Evolutionary conservation across 331 rosid genomes (phyloP), one percentile per base, ranked within the genome.

Genomic region (Acacia pycnantha): DNA sequence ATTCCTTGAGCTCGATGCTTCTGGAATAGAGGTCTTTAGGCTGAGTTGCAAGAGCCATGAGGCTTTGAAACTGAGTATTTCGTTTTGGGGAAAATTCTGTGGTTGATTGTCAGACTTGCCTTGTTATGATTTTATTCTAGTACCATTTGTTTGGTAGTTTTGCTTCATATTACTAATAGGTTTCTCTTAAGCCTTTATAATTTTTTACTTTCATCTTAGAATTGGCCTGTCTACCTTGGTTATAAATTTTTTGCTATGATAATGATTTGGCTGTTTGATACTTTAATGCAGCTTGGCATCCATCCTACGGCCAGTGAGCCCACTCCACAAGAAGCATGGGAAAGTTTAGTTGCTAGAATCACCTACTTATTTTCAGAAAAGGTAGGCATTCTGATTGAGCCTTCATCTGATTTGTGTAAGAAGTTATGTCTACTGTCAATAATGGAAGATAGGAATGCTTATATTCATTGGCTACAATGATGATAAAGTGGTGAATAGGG

Each of bases 231-330:
- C 19, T 64, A 81, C 50, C 24, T 29, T 35, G 82, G 68, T 56
- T 70, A 51, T 26, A 64, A 2, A 18, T 44, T 75, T 89, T 76
- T 73, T 44, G 48, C 62, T 56, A 59, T 64, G 40, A 78, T 76
- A 44, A 53, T 83, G 8, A 40, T 79, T 68, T 26, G 44, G 53
- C 74, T 80, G 35, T 51, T 79, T 19, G 51, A 35, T 85, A 24
- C 80, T 84, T 73, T 85, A 47, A 73, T 75, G 89, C 98, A 93
- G 99, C 93, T 95, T 74, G 90, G 92, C 86, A 88, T 95, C 82
- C 58, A 47, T 81, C 66, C 80, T 69, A 79, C 65, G 70, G 73
- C 82, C 16, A 50, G 46, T 53, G 85, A 87, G 73, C 90, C 71
- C 58, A 85, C 97, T 77, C 90, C 83, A 11, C 85, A 87, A 68